phyloP scores from a whole-genome alignment of 768 basidiomycete species.

The Paxillus involutus region DNA sequence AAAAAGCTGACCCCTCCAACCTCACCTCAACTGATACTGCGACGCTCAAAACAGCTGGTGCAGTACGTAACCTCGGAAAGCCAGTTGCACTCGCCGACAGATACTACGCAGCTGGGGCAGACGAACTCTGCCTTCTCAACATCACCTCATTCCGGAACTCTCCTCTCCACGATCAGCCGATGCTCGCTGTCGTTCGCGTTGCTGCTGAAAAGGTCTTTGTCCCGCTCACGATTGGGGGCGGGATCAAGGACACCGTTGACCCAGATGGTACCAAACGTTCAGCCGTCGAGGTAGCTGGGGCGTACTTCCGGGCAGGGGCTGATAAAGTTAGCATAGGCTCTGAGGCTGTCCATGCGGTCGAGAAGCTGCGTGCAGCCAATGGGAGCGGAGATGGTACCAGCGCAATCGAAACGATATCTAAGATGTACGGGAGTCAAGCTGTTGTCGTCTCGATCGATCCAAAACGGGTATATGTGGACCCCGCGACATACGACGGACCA shows the following conservation, averaged over 20 bases:
- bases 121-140: slow-evolving; percentile 97
- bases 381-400: slow-evolving; percentile 68
- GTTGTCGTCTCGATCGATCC: slow-evolving; percentile 99
- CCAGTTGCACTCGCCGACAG: slow-evolving; percentile 87
- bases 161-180: slow-evolving; percentile 93
- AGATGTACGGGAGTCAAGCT: slow-evolving; percentile 90
- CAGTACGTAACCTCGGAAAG: slow-evolving; percentile 96
- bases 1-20: slow-evolving; percentile 47
- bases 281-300: slow-evolving; percentile 92
- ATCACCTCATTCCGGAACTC: slow-evolving; percentile 99
- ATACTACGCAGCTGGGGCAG: slow-evolving; percentile 88
- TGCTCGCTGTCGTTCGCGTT: slow-evolving; percentile 92
- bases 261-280: slow-evolving; percentile 87
- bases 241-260: slow-evolving; percentile 94
- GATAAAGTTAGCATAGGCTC: slow-evolving; percentile 99
- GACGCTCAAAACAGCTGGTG: slow-evolving; percentile 55
- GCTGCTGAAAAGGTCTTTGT: slow-evolving; percentile 92
- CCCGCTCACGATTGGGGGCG: slow-evolving; percentile 97
- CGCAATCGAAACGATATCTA: slow-evolving; percentile 91
- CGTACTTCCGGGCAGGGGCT: slow-evolving; percentile 96
- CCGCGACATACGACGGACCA: slow-evolving; percentile 62
- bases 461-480: slow-evolving; percentile 76
- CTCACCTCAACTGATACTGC: slow-evolving; percentile 13
- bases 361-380: slow-evolving; percentile 59
- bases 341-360: slow-evolving; percentile 94